A percentile compares a stretch with the other conserved stretches of the same genome.
Evolutionary conservation across 2,329 filamentous ascomycete genomes (phyloP).

Genomic region (Aspergillus phoenicis): DNA sequence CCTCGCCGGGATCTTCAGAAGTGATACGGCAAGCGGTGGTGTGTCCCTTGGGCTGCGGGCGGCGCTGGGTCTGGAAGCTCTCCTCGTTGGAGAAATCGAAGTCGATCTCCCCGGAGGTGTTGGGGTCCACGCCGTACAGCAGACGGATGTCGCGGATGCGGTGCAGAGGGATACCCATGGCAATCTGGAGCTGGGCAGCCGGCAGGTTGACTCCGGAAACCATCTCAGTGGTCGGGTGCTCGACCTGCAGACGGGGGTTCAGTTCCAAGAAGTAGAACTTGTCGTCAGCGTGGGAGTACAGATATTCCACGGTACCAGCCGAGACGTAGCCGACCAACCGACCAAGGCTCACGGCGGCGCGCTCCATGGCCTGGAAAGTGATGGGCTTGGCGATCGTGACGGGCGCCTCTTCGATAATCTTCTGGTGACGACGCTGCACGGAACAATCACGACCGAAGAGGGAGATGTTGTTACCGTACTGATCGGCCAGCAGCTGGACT

Average conservation of each 20-base stretch:
- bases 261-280: slow-evolving; percentile 99
- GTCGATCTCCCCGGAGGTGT: slow-evolving; percentile 83
- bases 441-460: slow-evolving; percentile 98
- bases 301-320: slow-evolving; percentile 96
- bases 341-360: slow-evolving; percentile 90
- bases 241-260: slow-evolving; percentile 98
- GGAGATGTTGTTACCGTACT: slow-evolving; percentile 99
- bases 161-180: slow-evolving; percentile 96
- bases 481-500: slow-evolving; percentile 94
- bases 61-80: slow-evolving; percentile 80
- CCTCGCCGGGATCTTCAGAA: slow-evolving; percentile 96
- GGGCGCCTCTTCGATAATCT: slow-evolving; percentile 98
- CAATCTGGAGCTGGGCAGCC: slow-evolving; percentile 95
- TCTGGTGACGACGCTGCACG: slow-evolving; percentile 96
- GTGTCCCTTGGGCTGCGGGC: slow-evolving; percentile 92
- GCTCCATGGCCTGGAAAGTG: slow-evolving; percentile 96
- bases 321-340: slow-evolving; percentile 97
- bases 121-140: slow-evolving; percentile 92
- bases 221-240: slow-evolving; percentile 99
- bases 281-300: slow-evolving; percentile 96
- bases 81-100: slow-evolving; percentile 91
- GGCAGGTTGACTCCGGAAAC: slow-evolving; percentile 96
- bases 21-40: slow-evolving; percentile 99
- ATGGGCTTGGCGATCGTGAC: slow-evolving; percentile 89
- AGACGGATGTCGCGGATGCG: slow-evolving; percentile 94